Evolutionary conservation across 805 yeast genomes (phyloP), one percentile per base, ranked within the genome.

Genomic region (Ogataea trehalophila): DNA sequence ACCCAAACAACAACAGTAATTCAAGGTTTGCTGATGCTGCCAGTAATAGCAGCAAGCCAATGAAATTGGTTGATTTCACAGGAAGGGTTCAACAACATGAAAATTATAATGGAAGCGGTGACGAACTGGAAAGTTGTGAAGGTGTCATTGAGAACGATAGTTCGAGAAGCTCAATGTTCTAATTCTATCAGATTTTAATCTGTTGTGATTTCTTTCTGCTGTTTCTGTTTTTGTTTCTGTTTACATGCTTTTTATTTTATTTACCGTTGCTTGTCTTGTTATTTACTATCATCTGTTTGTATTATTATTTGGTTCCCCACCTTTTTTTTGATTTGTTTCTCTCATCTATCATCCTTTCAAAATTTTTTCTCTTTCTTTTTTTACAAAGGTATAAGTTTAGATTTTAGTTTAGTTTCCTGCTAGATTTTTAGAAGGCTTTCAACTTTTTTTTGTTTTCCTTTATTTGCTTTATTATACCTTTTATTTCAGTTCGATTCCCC

Each of bases 31-130:
- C 35, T 17, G 26, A 45, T 17, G 46, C 47, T 16, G 43, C 54
- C 33, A 63, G 63, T 13, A 26, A 33, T 26, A 33, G 33, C 4
- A 23, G 33, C 22, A 33, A 15, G 3, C 41, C 22, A 40, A 76
- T 76, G 13, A 74, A 75, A 56, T 61, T 75, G 45, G 77, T 75
- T 37, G 74, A 75, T 42, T 74, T 75, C 50, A 73, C 76, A 5
- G 29, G 37, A 13, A 39, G 36, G 18, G 42, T 35, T n/a, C 62
- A 77, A 52, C 69, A 69, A 52, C 72, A 72, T 9, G 67, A 75
- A 45, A 65, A 71, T n/a, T 65, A 73, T 1, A 65, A 68, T 41
- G 68, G 64, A 38, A 66, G 65, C 17, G 56, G 59, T 41, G 53
- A 61, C 18, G 58, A 51, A 35, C 50, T 54, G 41, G 42, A 39